Percentiles rank a stretch among this genome's conserved stretches.
These are phyloP conservation scores for Fusarium sororula DNA, from an alignment of 2,329 filamentous ascomycete genomes.

Conservation along the genomic window DNA sequence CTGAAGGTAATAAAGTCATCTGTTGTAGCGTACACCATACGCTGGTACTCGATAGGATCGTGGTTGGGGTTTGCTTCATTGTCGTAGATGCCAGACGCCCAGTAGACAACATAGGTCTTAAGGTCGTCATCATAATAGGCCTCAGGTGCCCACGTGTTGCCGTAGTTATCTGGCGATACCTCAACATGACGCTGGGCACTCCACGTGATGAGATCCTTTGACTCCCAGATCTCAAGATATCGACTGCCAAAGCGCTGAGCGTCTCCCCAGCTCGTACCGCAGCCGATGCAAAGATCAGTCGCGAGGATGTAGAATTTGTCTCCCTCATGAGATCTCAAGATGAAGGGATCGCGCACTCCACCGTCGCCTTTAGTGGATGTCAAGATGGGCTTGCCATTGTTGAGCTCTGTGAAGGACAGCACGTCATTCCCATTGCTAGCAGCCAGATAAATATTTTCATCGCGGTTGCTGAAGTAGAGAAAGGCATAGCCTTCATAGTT, in stretches of 20 bases:
- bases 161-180: conserved; percentile 58
- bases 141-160: conserved; percentile 63
- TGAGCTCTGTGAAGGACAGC: not conserved
- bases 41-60: not conserved
- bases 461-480: not conserved
- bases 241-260: not conserved
- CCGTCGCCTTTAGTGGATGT: not conserved
- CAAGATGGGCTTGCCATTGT: not conserved
- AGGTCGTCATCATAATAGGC: conserved; percentile 57
- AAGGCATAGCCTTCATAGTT: not conserved
- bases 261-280: not conserved
- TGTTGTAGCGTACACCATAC: not conserved
- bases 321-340: not conserved
- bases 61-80: conserved; percentile 14
- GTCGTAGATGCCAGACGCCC: conserved; percentile 54
- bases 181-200: conserved; percentile 58
- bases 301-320: conserved; percentile 10
- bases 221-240: conserved; percentile 61
- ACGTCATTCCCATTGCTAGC: not conserved
- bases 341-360: conserved; percentile 9
- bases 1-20: conserved; percentile 1
- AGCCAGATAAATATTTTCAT: conserved; percentile 6
- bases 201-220: conserved; percentile 59
- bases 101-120: conserved; percentile 56
- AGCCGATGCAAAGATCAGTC: conserved; percentile 5